Evolutionary conservation across 2,329 filamentous ascomycete species (phyloP), one percentile per base, ranked within the genome.

Genomic region (Phialocephala subalpina): DNA sequence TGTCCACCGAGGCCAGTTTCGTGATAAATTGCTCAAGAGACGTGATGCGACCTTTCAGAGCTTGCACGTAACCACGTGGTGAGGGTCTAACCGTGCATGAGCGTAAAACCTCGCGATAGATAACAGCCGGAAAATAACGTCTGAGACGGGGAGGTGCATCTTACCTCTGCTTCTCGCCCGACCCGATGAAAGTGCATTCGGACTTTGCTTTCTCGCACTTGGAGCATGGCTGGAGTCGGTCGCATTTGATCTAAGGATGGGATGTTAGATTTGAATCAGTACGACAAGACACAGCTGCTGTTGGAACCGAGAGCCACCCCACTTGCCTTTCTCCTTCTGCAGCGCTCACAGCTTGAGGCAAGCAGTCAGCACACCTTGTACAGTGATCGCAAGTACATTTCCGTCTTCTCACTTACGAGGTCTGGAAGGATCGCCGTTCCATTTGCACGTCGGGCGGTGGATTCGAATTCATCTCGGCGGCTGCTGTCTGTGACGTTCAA

Each of bases 201-300:
- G 76, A 78, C 22, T 77, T 76, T 7, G 79, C 78, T 69, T 81
- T 80, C 70, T 76, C 72, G 69, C 84, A 87, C 66, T 81, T 82
- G 36, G 80, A 80, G 70, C 84, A 87, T 14, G 84, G 84, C 16
- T 79, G 75, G 55, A 80, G 80, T 3, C 84, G 81, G 71, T 86
- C 82, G 72, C 84, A 87, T 77, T 84, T 86, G 42, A 86, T 82
- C 79, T 67, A 73, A 71, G 14, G 52, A 38, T 8, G 18, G 18
- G 29, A 33, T 33, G 29, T 33, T 33, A 40, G 25, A 22, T 6
- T 25, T 57, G 20, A 56, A 25, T 60, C 14, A 62, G 38, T 56
- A 33, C 52, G 25, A 53, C 49, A 53, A 53, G 49, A 53, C 49
- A 53, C 49, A 53, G 25, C 49, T 33, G 45, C 25, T 62, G 45